phyloP scores from a whole-genome alignment of 1,284 basidiomycete genomes.

The Puccinia triticina region DNA sequence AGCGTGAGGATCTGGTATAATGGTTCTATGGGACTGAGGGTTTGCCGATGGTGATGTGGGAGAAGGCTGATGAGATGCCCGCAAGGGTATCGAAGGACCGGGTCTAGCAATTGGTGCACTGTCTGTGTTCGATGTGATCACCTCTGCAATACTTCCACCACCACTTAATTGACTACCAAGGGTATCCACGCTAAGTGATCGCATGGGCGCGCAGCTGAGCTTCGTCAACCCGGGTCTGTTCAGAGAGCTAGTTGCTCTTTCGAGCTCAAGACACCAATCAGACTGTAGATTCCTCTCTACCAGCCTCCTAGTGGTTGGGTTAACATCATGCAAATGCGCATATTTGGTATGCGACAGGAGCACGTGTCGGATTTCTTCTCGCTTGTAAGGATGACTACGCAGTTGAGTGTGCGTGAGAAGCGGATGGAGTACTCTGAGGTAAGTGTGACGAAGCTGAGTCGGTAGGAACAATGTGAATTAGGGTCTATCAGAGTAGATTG shows the following conservation, averaged over 20 bases:
- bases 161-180: constrained; percentile 37
- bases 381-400: constrained; percentile 80
- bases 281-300: constrained; percentile 87
- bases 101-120: not conserved
- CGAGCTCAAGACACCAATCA: constrained; percentile 72
- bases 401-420: constrained; percentile 93
- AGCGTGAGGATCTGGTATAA: not conserved
- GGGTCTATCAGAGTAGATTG: constrained; percentile 5
- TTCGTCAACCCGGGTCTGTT: not conserved
- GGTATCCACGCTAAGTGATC: constrained; percentile 29
- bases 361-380: constrained; percentile 79
- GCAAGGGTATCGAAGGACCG: not conserved
- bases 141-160: constrained; percentile 20
- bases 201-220: constrained; percentile 13
- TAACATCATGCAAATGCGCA: constrained; percentile 76
- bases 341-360: constrained; percentile 78
- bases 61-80: not conserved
- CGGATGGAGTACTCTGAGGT: constrained; percentile 91
- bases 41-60: not conserved
- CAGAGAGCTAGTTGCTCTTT: not conserved
- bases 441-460: constrained; percentile 85
- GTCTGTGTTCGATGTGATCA: constrained; percentile 25
- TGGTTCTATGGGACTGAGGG: not conserved
- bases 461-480: not conserved
- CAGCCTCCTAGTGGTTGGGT: constrained; percentile 81